phyloP scores from a whole-genome alignment of 2,329 filamentous ascomycete species.

The Beauveria asiatica region DNA sequence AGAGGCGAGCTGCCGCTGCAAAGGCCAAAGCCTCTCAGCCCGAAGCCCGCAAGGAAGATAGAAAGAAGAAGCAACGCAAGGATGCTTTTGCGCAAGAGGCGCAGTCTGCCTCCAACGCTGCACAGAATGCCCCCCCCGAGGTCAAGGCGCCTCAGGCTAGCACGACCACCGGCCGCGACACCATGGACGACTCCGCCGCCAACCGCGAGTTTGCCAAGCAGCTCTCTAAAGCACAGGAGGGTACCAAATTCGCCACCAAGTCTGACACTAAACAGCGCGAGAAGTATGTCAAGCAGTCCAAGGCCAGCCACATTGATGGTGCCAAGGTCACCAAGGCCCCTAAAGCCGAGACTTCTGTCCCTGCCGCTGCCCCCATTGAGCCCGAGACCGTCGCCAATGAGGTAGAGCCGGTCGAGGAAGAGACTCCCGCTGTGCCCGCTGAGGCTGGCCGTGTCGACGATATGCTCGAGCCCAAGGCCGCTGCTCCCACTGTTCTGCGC shows the following conservation, averaged over 20 bases:
- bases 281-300: slow-evolving; percentile 63
- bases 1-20: slow-evolving; percentile 21
- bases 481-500: slow-evolving; percentile 67
- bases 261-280: slow-evolving; percentile 54
- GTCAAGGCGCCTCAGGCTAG: slow-evolving; percentile 22
- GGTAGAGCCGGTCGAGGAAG: slow-evolving; percentile 73
- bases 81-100: slow-evolving; percentile 31
- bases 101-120: slow-evolving; percentile 25
- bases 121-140: slow-evolving; percentile 27
- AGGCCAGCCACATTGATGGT: slow-evolving; percentile 43
- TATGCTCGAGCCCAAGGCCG: slow-evolving; percentile 71
- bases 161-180: slow-evolving; percentile 26
- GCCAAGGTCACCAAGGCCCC: slow-evolving; percentile 27
- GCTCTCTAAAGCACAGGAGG: slow-evolving; percentile 62
- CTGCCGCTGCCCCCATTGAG: slow-evolving; percentile 28
- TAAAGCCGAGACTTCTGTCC: slow-evolving; percentile 49
- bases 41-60: slow-evolving; percentile 32
- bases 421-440: slow-evolving; percentile 59
- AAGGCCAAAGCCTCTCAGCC: slow-evolving; percentile 21
- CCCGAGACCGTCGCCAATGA: slow-evolving; percentile 45
- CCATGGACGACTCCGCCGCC: slow-evolving; percentile 52
- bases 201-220: slow-evolving; percentile 71
- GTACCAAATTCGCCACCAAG: slow-evolving; percentile 49
- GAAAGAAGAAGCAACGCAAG: slow-evolving; percentile 38
- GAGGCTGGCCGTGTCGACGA: slow-evolving; percentile 68